Evolutionary conservation across 2,329 filamentous ascomycete species (phyloP).

Genomic region (Calonectria hawksworthii): DNA sequence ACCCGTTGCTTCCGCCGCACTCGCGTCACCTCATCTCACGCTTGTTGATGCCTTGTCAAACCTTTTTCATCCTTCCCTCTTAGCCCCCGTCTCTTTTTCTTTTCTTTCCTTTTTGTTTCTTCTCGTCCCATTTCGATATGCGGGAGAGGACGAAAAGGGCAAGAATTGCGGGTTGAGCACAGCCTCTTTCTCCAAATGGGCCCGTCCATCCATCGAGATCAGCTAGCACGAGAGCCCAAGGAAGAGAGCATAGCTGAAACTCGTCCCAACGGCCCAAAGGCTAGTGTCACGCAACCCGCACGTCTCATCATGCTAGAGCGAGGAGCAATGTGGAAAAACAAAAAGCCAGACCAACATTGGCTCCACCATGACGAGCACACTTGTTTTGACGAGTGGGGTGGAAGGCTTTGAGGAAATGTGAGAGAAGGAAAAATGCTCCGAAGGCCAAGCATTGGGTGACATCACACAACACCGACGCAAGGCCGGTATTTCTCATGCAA

Average conservation of each 20-base stretch:
- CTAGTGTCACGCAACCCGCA: constrained; percentile 21
- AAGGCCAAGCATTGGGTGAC: neutral
- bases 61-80: neutral
- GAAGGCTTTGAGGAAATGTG: constrained; percentile 8
- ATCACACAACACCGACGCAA: constrained; percentile 1
- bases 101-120: neutral
- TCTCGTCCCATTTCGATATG: neutral
- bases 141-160: neutral
- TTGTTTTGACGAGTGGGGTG: constrained; percentile 11
- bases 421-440: constrained; percentile 18
- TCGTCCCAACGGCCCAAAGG: constrained; percentile 7
- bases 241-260: constrained; percentile 33
- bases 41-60: neutral
- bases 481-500: constrained; percentile 10
- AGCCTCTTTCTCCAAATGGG: constrained; percentile 3
- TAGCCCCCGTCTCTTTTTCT: neutral
- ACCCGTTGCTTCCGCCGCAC: neutral
- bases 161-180: constrained; percentile 9
- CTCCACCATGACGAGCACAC: constrained; percentile 2
- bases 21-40: neutral
- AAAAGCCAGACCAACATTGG: neutral
- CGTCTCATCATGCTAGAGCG: constrained; percentile 16
- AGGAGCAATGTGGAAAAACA: constrained; percentile 2
- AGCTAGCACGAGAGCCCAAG: constrained; percentile 17
- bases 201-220: neutral